A percentile compares a stretch with the other conserved stretches of the same genome.
Evolutionary conservation across 2,329 filamentous ascomycete genomes (phyloP).

Genomic region (Sporothrix sp.): DNA sequence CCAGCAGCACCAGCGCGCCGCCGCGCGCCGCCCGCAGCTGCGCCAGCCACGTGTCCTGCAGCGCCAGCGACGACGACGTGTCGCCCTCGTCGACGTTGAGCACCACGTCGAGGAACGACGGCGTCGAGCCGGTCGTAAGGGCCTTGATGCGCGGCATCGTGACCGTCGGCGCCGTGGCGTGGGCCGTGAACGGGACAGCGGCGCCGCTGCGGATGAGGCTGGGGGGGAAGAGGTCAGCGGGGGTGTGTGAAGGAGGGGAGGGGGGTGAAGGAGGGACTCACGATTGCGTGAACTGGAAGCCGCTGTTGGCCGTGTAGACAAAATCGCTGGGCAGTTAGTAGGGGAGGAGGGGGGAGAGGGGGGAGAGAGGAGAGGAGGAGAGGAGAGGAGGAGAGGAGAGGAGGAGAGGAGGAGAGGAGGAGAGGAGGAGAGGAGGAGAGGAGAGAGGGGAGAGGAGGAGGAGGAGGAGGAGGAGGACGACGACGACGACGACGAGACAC

Average conservation of each 20-base stretch:
- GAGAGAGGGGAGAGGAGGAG: too few relatives aligned
- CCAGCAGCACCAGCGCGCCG: conserved; percentile 85
- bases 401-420: too few relatives aligned
- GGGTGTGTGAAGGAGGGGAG: background rate
- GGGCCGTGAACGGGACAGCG: conserved; percentile 87
- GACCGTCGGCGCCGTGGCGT: conserved; percentile 92
- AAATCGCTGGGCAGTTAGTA: conserved; percentile 60
- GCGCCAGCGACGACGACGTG: conserved; percentile 74
- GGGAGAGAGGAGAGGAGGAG: too few relatives aligned
- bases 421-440: too few relatives aligned
- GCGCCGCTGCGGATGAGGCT: conserved; percentile 76
- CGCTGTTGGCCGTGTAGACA: conserved; percentile 71
- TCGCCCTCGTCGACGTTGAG: conserved; percentile 94
- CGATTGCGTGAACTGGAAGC: conserved; percentile 83
- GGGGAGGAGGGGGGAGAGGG: background rate
- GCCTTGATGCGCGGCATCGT: conserved; percentile 98
- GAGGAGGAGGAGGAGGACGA: too few relatives aligned
- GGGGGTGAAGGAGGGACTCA: conserved; percentile 30
- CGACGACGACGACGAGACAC: too few relatives aligned
- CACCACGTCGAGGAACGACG: conserved; percentile 93
- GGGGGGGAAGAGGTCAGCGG: conserved; percentile 4
- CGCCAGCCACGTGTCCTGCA: conserved; percentile 91
- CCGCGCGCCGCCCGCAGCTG: conserved; percentile 48
- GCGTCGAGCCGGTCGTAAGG: conserved; percentile 95
- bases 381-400: too few relatives aligned